Conservation (phyloP, 805 yeast genomes). For the Candida caryicola region DNA sequence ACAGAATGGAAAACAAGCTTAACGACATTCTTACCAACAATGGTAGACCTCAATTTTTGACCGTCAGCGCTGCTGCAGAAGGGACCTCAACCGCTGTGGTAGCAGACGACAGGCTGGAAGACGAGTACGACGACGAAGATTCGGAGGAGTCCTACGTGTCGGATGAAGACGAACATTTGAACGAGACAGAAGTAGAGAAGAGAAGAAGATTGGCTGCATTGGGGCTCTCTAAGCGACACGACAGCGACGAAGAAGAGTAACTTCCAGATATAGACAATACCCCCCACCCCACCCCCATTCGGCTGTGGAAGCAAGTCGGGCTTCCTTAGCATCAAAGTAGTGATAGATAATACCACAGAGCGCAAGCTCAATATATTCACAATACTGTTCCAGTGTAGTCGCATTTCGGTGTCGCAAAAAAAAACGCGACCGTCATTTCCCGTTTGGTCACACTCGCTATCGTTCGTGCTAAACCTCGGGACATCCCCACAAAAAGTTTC, state of each 20-base stretch:
- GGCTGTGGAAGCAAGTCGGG: too few species aligned
- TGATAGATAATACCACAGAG: too few species aligned
- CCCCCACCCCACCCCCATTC: too few species aligned
- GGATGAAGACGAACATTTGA: conserved; percentile 19
- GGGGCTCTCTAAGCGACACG: conserved; percentile 43
- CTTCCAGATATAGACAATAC: not conserved
- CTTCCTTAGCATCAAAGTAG: too few species aligned
- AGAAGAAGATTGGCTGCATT: conserved; percentile 59
- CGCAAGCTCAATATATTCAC: too few species aligned
- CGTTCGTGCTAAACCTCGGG: not conserved
- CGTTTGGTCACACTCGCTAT: too few species aligned
- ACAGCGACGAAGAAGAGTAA: conserved; percentile 50
- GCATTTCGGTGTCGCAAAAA: too few species aligned
- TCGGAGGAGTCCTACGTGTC: conserved; percentile 23
- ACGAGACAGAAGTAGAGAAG: conserved; percentile 67
- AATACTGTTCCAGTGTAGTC: too few species aligned
- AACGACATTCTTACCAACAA: conserved; percentile 12
- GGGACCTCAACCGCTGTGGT: not conserved
- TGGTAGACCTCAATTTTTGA: not conserved
- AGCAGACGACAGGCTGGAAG: conserved; percentile 6
- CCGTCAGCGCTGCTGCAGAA: not conserved
- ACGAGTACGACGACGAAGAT: conserved; percentile 18
- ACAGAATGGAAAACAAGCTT: conserved; percentile 17
- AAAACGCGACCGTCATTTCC: too few species aligned
- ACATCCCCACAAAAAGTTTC: not conserved